Base-by-base conservation (phyloP, 2,329 filamentous ascomycete genomes). In the Conoideocrella luteorostrata region DNA sequence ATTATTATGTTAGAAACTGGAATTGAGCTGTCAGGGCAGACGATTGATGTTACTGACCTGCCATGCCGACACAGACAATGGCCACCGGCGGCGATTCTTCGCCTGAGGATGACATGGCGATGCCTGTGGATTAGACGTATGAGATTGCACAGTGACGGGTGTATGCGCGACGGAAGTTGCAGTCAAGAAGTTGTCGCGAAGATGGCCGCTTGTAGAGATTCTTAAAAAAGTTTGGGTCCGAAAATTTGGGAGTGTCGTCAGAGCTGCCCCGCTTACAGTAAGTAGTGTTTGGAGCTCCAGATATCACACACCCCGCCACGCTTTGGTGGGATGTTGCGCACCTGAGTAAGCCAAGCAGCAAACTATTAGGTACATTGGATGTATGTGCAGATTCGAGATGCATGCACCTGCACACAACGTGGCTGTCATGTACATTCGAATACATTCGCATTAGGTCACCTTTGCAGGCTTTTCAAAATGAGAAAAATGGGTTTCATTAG, bases 31-130 rank as follows among this genome's bases (percentile, higher is more conserved):
- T n/a, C n/a, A n/a, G n/a, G n/a, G n/a, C n/a, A n/a, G n/a, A n/a
- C n/a, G n/a, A n/a, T n/a, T n/a, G n/a, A n/a, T n/a, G n/a, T n/a
- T n/a, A 46, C 35, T 18, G 68, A 84, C 83, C 91, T 57, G 93
- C 93, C 91, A 97, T 97, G 72, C 93, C 93, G 39, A 98, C 83
- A 65, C 90, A 96, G 57, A 97, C 89, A 47, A 98, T 83, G 49
- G 87, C 51, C 13, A 61, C 52, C 9, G 57, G 47, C 20, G 56
- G 48, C 44, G 52, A 47, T 17, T 52, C 52, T 13, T 55, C 59
- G 47, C 49, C 54, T 23, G 66, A 56, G 12, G 63, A 61, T 21
- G 63, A 59, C 64, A 67, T 65, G 6, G n/a, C n/a, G n/a, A n/a
- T n/a, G n/a, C n/a, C n/a, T n/a, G n/a, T n/a, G n/a, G n/a, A n/a